Conservation (phyloP, 495 filamentous ascomycete species). For the Tuber umbilicatum region DNA sequence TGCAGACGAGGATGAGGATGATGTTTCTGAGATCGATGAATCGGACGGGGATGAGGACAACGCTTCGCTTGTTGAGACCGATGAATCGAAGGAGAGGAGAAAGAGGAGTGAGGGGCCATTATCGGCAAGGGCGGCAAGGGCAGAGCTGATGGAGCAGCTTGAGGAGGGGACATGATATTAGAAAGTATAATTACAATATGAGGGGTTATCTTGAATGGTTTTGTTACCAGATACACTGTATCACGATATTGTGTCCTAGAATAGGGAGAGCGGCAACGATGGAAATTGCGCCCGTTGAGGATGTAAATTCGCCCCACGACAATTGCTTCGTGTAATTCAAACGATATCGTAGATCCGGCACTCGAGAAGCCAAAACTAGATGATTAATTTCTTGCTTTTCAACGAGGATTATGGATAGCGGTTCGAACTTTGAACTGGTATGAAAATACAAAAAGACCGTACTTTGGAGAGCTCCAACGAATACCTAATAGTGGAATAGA, state of each 20-base stretch:
- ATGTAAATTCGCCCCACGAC: background rate
- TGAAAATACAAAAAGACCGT: too few relatives aligned
- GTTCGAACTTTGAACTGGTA: too few relatives aligned
- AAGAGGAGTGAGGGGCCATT: constrained; percentile 48
- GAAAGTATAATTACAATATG: background rate
- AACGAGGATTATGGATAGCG: too few relatives aligned
- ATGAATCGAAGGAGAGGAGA: constrained; percentile 57
- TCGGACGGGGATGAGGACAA: constrained; percentile 52
- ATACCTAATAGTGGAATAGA: too few relatives aligned
- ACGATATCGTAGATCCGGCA: background rate
- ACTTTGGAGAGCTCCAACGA: too few relatives aligned
- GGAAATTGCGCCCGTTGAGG: background rate
- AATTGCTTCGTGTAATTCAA: background rate
- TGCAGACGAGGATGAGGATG: constrained; percentile 49
- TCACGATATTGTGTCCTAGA: background rate
- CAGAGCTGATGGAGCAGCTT: constrained; percentile 27
- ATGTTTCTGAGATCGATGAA: constrained; percentile 59
- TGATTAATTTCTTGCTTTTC: too few relatives aligned
- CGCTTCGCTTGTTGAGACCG: constrained; percentile 55
- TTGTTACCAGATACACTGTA: background rate
- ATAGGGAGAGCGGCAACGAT: background rate
- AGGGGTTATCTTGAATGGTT: background rate
- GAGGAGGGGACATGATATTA: background rate
- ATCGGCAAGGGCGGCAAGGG: too few relatives aligned
- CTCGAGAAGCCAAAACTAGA: background rate